phyloP scores from a whole-genome alignment of 2,329 filamentous ascomycete species.

The Chaetomium olivaceum region DNA sequence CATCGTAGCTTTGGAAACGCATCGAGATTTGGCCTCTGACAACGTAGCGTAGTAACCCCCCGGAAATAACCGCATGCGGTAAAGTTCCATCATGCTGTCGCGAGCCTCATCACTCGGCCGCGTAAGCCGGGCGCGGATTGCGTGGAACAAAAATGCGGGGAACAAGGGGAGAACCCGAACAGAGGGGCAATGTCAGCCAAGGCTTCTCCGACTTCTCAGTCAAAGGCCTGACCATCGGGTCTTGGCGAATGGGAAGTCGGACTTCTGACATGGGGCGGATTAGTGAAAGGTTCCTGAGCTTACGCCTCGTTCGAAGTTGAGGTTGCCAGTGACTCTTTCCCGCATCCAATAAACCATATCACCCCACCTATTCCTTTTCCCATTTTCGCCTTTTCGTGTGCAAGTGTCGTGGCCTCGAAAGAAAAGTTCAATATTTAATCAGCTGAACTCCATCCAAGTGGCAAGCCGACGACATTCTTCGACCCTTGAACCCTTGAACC shows the following conservation, averaged over 20 bases:
- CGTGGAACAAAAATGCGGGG: slow-evolving; percentile 26
- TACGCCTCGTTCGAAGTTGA: slow-evolving; percentile 13
- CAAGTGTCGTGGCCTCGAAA: not conserved
- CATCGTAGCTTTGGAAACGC: slow-evolving; percentile 21
- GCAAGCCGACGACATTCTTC: slow-evolving; percentile 11
- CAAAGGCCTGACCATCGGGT: not conserved
- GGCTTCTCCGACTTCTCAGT: slow-evolving; percentile 18
- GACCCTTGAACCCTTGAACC: not conserved
- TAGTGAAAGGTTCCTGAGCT: slow-evolving; percentile 24
- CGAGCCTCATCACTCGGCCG: slow-evolving; percentile 26
- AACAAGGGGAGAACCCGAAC: slow-evolving; percentile 8
- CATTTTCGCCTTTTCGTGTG: not conserved
- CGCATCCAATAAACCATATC: slow-evolving; percentile 17
- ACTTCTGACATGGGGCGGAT: slow-evolving; percentile 5
- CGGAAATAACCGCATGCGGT: not conserved
- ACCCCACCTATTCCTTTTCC: slow-evolving; percentile 4
- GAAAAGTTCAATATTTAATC: slow-evolving; percentile 5
- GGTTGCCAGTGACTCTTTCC: slow-evolving; percentile 11
- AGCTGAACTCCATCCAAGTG: slow-evolving; percentile 4
- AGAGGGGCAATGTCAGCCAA: slow-evolving; percentile 29
- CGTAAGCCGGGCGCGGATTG: slow-evolving; percentile 31
- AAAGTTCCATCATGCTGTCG: slow-evolving; percentile 11
- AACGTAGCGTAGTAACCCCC: not conserved
- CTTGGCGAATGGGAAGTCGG: slow-evolving; percentile 24
- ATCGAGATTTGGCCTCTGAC: slow-evolving; percentile 18